Base-by-base conservation (phyloP, 768 basidiomycete genomes). In the Calocera viscosa region DNA sequence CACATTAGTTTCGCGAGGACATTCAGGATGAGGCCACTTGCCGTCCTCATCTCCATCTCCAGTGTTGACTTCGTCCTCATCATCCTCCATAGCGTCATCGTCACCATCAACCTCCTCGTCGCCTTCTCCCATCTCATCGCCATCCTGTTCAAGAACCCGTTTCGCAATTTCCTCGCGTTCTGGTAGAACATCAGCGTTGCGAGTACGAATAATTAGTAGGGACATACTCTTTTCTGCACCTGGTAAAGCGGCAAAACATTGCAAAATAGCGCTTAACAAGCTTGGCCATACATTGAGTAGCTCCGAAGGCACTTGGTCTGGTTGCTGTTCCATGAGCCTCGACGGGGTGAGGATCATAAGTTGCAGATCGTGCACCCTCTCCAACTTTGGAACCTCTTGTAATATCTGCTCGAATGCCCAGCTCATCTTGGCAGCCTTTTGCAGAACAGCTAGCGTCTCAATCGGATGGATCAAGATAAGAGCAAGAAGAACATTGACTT, bases 331-430 rank as follows among this genome's bases (percentile, higher is more conserved):
- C 73, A 95, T 78, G 67, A 94, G 76, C 49, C 86, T 84, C 69
- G 86, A 89, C 67, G 94, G 75, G 11, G 91, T 85, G 67, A 90
- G 74, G 66, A 94, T 84, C 70, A 83, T 84, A 67, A 94, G 78
- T 76, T 88, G 91, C 82, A 93, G 92, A 77, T 94, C 91, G 73
- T 95, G 91, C 49, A 95, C 91, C 22, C 91, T 84, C 14, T 90
- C 89, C 38, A 93, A 81, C 28, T 63, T 26, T 32, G 49, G 16
- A 14, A 49, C 24, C 16, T 41, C 7, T 16, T 49, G 22, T n/a
- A 35, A 12, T 30, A 26, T 41, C 7, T 60, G 53, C 22, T 60
- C 53, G 16, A 60, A 32, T 60, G 53, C 53, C 53, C 53, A 60
- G 14, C 10, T 16, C 8, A 26, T 60, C 22, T 60, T 60, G 24